Base-by-base conservation (phyloP, 768 basidiomycete genomes). In the Rhodosporidiobolus odoratus region DNA sequence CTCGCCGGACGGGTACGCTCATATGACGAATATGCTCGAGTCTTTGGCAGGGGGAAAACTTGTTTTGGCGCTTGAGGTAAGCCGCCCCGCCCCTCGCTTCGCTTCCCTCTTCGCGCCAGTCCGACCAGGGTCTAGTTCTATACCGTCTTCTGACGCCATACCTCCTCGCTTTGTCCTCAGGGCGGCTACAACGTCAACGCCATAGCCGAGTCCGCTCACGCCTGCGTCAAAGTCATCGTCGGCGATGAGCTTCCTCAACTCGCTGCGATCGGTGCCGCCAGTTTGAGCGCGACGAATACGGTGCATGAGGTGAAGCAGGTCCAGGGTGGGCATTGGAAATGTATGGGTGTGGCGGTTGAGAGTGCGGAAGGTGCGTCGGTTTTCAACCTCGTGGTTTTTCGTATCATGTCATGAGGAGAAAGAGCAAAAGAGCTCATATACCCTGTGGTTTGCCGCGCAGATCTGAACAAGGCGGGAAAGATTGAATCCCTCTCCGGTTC, bases 1-100 rank as follows among this genome's bases (percentile, higher is more conserved):
- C 69, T 85, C 90, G 8, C 96, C 96, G 1, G 85, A 87, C 25
- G 96, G 94, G 8, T 99, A 92, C 79, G 92, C 92, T 0, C 96
- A 98, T 76, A 98, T 99, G 94, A 96, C 96, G 10, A 90, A 97
- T 77, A 95, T 99, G 92, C 83, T 99, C 15, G 85, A 87, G 48
- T 86, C 89, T 30, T 83, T 99, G 25, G 95, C 95, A 32, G 85
- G 86, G 13, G 96, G 96, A 4, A 89, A 87, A 76, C 76, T 99
- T 23, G 91, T 95, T 17, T 92, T 95, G 38, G 94, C 92, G 2
- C 85, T 99, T 50, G 96, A 99, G 85, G 95, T 95, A 66, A 58
- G 82, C 66, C 43, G 37, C n/a, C n/a, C n/a, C n/a, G n/a, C n/a
- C n/a, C n/a, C n/a, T n/a, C n/a, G 43, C 52, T 12, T 32, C 21